These are phyloP conservation scores for Globisporangium iwayamae DNA, from an alignment of 352 stramenopile genomes.

Conservation along the genomic window DNA sequence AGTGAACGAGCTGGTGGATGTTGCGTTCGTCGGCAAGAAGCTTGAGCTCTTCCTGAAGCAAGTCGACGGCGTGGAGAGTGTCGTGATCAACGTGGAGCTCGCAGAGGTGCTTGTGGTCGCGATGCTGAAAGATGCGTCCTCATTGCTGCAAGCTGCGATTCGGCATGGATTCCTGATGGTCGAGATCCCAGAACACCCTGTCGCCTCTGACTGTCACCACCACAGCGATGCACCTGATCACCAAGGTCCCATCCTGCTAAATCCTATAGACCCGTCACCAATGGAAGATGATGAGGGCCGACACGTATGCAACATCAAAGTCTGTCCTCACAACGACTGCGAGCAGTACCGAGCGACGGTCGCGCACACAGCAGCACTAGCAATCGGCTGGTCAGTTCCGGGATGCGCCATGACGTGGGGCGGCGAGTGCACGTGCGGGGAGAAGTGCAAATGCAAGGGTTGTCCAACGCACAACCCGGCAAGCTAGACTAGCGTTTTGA, in stretches of 20 bases:
- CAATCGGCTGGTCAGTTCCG: conserved; percentile 73
- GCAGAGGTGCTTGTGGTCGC: conserved; percentile 58
- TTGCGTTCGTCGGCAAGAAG: conserved; percentile 12
- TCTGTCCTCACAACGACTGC: conserved; percentile 66
- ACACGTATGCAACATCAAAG: conserved; percentile 60
- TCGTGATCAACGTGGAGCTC: conserved; percentile 52
- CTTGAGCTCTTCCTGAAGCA: conserved; percentile 22
- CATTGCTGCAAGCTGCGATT: conserved; percentile 36
- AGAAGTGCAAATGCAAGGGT: conserved; percentile 71
- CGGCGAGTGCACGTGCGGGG: conserved; percentile 75
- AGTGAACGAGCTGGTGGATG: conserved; percentile 19
- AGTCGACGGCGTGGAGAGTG: conserved; percentile 66
- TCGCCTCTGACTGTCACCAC: neutral
- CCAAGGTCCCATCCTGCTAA: neutral
- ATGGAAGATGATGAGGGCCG: conserved; percentile 19
- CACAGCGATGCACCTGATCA: neutral
- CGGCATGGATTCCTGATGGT: conserved; percentile 47
- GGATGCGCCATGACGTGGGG: conserved; percentile 78
- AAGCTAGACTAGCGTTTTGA: conserved; percentile 6
- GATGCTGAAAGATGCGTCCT: conserved; percentile 36
- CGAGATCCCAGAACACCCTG: conserved; percentile 33
- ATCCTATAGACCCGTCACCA: neutral
- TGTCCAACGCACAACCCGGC: conserved; percentile 77
- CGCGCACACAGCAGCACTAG: conserved; percentile 72
- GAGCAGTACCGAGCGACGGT: conserved; percentile 74